phyloP scores from a whole-genome alignment of 2,329 filamentous ascomycete genomes.

The Ceratocystis colombiana region DNA sequence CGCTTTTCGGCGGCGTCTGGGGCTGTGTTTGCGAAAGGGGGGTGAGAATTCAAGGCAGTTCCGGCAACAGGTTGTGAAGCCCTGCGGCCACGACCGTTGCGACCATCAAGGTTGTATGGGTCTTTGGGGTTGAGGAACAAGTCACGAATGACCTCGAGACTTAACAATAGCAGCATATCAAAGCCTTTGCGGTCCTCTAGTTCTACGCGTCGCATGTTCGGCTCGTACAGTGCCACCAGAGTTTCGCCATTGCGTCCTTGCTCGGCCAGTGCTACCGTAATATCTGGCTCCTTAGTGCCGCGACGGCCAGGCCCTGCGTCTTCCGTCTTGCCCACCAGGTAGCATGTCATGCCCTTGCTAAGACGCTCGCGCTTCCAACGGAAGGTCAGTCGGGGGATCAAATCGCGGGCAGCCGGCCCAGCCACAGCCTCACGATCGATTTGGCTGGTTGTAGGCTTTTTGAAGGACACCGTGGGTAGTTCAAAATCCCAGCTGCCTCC shows the following conservation, averaged over 20 bases:
- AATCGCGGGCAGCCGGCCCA: slow-evolving; percentile 34
- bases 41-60: too few species aligned
- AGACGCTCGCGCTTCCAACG: slow-evolving; percentile 76
- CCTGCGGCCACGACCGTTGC: slow-evolving; percentile 43
- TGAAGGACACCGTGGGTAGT: slow-evolving; percentile 77
- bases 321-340: slow-evolving; percentile 67
- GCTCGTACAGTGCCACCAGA: slow-evolving; percentile 75
- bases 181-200: slow-evolving; percentile 90
- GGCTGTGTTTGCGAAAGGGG: slow-evolving; percentile 35
- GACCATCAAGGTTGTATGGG: slow-evolving; percentile 66
- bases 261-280: slow-evolving; percentile 82
- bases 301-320: slow-evolving; percentile 48
- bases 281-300: slow-evolving; percentile 86
- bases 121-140: slow-evolving; percentile 54
- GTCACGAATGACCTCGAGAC: slow-evolving; percentile 55
- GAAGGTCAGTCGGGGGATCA: slow-evolving; percentile 68
- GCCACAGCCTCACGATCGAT: slow-evolving; percentile 54
- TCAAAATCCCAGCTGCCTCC: slow-evolving; percentile 83
- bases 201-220: slow-evolving; percentile 80
- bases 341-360: slow-evolving; percentile 80
- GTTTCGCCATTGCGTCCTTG: slow-evolving; percentile 51
- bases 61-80: slow-evolving; percentile 28
- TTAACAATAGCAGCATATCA: slow-evolving; percentile 64
- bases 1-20: slow-evolving; percentile 16
- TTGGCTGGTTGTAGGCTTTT: slow-evolving; percentile 63